Evolutionary conservation across 768 basidiomycete genomes (phyloP).

Genomic region (Cubamyces sp.): DNA sequence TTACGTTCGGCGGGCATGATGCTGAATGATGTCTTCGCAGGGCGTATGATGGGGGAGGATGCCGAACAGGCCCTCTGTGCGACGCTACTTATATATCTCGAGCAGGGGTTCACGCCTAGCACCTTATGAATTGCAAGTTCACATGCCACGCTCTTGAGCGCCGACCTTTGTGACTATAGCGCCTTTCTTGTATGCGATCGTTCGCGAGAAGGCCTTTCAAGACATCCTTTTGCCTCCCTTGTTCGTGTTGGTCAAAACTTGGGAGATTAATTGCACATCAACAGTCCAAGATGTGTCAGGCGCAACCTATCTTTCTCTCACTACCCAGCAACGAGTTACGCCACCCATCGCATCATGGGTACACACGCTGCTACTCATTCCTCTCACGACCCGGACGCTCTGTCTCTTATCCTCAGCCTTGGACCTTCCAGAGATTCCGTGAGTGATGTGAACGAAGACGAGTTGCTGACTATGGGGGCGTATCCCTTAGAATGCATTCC

Average conservation of each 20-base stretch:
- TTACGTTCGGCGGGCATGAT: slow-evolving; percentile 18
- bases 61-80: not conserved
- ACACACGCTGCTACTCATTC: not conserved
- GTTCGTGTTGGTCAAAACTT: slow-evolving; percentile 1
- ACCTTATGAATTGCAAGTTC: no score
- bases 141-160: no score
- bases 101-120: no score
- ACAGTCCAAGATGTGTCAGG: not conserved
- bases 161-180: not conserved
- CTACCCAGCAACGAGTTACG: not conserved
- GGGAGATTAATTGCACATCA: not conserved
- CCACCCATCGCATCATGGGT: slow-evolving; percentile 1
- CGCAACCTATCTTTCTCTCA: not conserved
- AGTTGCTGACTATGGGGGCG: slow-evolving; percentile 1
- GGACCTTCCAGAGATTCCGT: slow-evolving; percentile 6
- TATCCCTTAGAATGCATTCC: slow-evolving; percentile 9
- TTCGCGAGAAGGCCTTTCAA: not conserved
- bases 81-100: not conserved
- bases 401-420: slow-evolving; percentile 10
- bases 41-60: not conserved
- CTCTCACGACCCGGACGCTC: not conserved
- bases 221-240: not conserved
- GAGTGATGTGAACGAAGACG: not conserved
- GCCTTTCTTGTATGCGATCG: not conserved
- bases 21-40: not conserved